Evolutionary conservation across 345 rosid genomes (phyloP).

Genomic region (Populus simonii): DNA sequence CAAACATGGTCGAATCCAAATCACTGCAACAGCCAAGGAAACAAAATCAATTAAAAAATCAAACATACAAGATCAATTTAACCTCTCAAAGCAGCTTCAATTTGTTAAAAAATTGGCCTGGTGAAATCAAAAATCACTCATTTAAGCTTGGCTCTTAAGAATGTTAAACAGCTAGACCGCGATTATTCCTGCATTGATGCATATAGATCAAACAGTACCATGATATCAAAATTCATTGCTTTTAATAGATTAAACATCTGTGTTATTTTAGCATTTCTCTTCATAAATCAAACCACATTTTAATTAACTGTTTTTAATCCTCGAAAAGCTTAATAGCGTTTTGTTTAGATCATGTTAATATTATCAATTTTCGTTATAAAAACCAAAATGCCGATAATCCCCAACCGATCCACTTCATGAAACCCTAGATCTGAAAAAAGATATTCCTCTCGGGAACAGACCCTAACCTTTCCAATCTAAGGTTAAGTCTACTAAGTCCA

Average conservation of each 20-base stretch:
- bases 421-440: conserved; percentile 44
- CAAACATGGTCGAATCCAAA: conserved; percentile 80
- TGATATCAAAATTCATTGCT: background rate
- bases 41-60: background rate
- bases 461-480: conserved; percentile 82
- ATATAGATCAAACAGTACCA: conserved; percentile 11
- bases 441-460: conserved; percentile 4
- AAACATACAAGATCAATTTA: background rate
- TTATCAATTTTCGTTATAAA: background rate
- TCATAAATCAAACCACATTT: conserved; percentile 1
- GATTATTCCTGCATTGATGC: conserved; percentile 1
- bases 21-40: conserved; percentile 52
- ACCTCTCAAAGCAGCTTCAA: background rate
- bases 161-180: background rate
- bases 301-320: background rate
- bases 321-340: background rate
- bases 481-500: conserved; percentile 59
- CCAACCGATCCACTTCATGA: conserved; percentile 9
- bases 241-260: background rate
- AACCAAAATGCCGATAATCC: background rate
- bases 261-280: background rate
- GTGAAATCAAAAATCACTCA: background rate
- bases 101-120: background rate
- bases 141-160: background rate
- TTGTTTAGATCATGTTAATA: background rate